Evolutionary conservation across 2,329 filamentous ascomycete genomes (phyloP).

Genomic region (Fusarium sp.): DNA sequence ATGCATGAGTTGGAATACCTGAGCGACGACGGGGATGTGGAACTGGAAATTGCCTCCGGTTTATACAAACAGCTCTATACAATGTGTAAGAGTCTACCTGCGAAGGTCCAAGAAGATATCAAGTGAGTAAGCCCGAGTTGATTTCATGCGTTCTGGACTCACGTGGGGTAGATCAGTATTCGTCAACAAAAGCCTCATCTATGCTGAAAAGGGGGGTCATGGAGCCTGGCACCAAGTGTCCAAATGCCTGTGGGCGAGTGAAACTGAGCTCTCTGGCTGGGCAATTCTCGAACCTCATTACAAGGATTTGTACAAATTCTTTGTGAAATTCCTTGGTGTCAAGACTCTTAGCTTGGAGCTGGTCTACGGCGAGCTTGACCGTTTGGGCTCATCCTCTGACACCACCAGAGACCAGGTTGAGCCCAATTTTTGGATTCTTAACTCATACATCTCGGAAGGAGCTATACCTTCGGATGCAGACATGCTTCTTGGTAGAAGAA

Average conservation of each 20-base stretch:
- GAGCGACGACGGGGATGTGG: background rate
- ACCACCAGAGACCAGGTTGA: background rate
- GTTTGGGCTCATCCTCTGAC: background rate
- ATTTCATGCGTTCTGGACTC: background rate
- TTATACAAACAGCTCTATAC: background rate
- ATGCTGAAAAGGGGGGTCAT: background rate
- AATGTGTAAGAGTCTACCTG: background rate
- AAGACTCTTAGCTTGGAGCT: background rate
- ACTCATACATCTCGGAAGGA: background rate
- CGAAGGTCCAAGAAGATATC: background rate
- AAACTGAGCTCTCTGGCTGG: background rate
- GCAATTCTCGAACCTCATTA: background rate
- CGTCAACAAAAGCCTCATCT: background rate
- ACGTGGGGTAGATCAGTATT: background rate
- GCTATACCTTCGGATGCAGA: background rate
- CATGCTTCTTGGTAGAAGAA: background rate
- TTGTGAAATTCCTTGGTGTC: constrained; percentile 5
- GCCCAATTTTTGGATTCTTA: background rate
- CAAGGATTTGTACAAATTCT: background rate
- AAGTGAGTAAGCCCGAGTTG: background rate
- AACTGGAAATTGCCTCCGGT: background rate
- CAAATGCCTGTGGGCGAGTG: constrained; percentile 6
- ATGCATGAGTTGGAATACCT: background rate
- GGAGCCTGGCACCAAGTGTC: background rate
- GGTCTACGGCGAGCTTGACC: background rate